A percentile compares a stretch with the other conserved stretches of the same genome.
These are phyloP conservation scores for Symbiodinium natans DNA, from an alignment of 73 alveolate genomes.

Conservation along the genomic window DNA sequence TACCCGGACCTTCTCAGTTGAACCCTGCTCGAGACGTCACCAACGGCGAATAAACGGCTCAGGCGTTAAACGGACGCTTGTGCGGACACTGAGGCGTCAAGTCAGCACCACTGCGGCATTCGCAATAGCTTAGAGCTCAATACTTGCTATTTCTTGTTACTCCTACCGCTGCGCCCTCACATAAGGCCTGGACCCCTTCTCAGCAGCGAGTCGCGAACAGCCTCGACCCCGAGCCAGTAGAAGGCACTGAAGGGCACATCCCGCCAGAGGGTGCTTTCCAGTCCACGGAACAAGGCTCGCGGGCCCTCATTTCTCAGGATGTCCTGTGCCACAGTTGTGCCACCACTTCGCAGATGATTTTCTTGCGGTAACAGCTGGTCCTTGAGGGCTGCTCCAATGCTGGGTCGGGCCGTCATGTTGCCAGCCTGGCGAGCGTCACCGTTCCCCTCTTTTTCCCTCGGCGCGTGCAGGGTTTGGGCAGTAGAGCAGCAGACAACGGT, in stretches of 20 bases:
- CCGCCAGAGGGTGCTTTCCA: conserved; percentile 89
- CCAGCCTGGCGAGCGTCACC: conserved; percentile 18
- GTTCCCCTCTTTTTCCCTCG: neutral
- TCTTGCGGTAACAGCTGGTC: neutral
- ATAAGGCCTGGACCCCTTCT: neutral
- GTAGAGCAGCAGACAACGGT: neutral
- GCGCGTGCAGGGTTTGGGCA: neutral
- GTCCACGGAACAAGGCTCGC: conserved; percentile 72
- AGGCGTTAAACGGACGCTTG: no score
- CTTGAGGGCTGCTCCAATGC: conserved; percentile 41
- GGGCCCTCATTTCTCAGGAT: conserved; percentile 51
- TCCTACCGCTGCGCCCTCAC: no score
- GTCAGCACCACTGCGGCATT: no score
- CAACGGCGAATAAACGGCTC: no score
- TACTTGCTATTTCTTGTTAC: no score
- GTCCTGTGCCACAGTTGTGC: neutral
- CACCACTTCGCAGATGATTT: neutral
- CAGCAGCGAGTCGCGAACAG: conserved; percentile 34
- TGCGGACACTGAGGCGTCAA: no score
- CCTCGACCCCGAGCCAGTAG: conserved; percentile 80
- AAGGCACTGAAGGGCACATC: conserved; percentile 85
- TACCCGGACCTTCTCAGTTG: no score
- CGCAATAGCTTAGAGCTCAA: no score
- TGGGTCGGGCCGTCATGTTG: neutral
- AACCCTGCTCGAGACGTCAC: no score